Evolutionary conservation across 208 protist genomes (phyloP).

Genomic region (Acanthamoeba culbertsoni): DNA sequence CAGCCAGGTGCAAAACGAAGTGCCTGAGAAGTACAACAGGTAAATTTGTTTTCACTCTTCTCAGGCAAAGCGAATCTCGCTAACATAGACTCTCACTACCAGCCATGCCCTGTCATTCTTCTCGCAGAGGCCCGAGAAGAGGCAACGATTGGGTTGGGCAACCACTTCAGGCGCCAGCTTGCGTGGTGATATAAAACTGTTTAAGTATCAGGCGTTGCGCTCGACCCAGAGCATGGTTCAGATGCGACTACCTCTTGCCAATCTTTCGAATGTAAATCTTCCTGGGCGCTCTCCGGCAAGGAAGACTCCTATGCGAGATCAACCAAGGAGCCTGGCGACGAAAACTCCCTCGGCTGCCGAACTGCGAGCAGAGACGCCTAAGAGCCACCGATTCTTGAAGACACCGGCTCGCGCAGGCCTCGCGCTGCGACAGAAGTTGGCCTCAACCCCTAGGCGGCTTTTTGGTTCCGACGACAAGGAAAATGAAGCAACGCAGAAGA

Average conservation of each 20-base stretch:
- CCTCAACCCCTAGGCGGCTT: not conserved
- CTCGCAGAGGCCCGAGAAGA: not conserved
- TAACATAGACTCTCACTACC: not conserved
- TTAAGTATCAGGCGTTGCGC: not conserved
- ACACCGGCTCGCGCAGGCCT: not conserved
- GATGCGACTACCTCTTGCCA: not conserved
- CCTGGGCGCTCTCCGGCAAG: not conserved
- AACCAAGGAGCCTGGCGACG: not conserved
- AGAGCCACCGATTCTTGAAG: not conserved
- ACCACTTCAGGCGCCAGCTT: not conserved
- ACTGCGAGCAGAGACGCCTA: not conserved
- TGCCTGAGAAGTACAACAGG: conserved; percentile 34
- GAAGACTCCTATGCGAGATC: not conserved
- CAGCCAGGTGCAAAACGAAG: not conserved
- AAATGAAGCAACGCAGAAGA: not conserved
- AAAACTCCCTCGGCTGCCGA: not conserved
- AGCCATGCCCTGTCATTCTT: conserved; percentile 22
- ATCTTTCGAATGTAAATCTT: not conserved
- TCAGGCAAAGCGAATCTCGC: not conserved
- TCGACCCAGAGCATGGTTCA: not conserved
- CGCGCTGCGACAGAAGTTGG: not conserved
- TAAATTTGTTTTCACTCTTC: not conserved
- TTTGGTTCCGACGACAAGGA: not conserved
- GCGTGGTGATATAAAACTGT: conserved; percentile 18
- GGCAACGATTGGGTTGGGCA: not conserved